These are phyloP conservation scores for Hypoxylon crocopeplum DNA, from an alignment of 495 filamentous ascomycete species.

Conservation along the genomic window DNA sequence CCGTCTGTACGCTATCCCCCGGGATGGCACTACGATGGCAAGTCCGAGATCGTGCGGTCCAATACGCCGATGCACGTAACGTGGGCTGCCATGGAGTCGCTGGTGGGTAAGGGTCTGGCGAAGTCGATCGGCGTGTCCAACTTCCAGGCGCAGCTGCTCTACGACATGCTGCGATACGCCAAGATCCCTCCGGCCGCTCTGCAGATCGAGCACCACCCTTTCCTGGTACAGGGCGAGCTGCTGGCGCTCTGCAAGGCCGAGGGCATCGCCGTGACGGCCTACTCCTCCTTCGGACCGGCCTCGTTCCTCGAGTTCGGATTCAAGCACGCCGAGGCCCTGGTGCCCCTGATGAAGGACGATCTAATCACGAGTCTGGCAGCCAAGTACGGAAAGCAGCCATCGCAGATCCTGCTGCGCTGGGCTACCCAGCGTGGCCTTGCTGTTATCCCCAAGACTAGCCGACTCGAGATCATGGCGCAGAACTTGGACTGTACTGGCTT, in stretches of 20 bases:
- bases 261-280: conserved; percentile 83
- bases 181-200: conserved; percentile 78
- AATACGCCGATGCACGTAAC: conserved; percentile 83
- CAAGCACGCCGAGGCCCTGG: conserved; percentile 70
- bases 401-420: conserved; percentile 91
- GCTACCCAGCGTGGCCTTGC: conserved; percentile 91
- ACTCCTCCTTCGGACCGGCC: conserved; percentile 88
- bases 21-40: conserved; percentile 72
- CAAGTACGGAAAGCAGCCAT: conserved; percentile 76
- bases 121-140: conserved; percentile 88
- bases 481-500: conserved; percentile 74
- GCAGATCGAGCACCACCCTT: conserved; percentile 99
- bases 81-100: conserved; percentile 84
- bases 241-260: conserved; percentile 73
- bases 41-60: conserved; percentile 60
- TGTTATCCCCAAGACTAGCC: conserved; percentile 89
- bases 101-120: conserved; percentile 72
- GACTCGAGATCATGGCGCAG: conserved; percentile 56
- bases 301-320: conserved; percentile 84
- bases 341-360: conserved; percentile 73
- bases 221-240: conserved; percentile 81
- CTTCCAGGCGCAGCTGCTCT: conserved; percentile 81
- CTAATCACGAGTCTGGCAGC: conserved; percentile 68
- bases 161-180: conserved; percentile 87
- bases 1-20: conserved; percentile 80